Base-by-base conservation (phyloP, 306 rosid species). In the Quillaja saponaria region DNA sequence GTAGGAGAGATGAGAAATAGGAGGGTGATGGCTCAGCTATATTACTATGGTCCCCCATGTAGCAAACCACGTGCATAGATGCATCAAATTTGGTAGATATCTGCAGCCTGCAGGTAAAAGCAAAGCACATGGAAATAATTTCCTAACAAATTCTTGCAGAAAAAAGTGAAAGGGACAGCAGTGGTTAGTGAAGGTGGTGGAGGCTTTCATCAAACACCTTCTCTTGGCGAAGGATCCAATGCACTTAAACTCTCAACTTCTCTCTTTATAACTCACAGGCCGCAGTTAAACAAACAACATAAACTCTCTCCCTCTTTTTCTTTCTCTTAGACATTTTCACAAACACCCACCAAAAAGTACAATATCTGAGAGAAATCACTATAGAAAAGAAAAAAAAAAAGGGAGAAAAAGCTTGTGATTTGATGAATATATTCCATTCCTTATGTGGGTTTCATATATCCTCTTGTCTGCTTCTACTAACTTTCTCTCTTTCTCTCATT, bases 31-130 rank as follows among this genome's bases (percentile, higher is more conserved):
- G 7, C 44, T 39, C 44, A 8, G 10, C 40, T 10, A 39, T 39
- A 39, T 39, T 8, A 39, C 41, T 38, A 13, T 70, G 81, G 78
- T 84, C 84, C 87, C 83, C 42, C 57, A 34, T 8, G 44, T 46
- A 71, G 72, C 77, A 52, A 66, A 70, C 65, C 87, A 84, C 90
- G 83, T 84, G 85, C 77, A 76, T 64, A 51, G 79, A 50, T 73
- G 75, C 83, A 79, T 75, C 77, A 76, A 84, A 84, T 80, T 71
- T 74, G 12, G 17, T 48, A 67, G 63, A 78, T 16, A 68, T 51
- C 66, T 58, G 64, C n/a, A n/a, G n/a, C n/a, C n/a, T n/a, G n/a
- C n/a, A 33, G 7, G 13, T 51, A 61, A 60, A 72, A 53, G 28
- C 61, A 71, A 39, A 60, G 15, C 49, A 34, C n/a, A 37, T 39